Evolutionary conservation across 108 stramenopile species (phyloP), one percentile per base, ranked within the genome.

Genomic region (Nannochloropsis oceanica): DNA sequence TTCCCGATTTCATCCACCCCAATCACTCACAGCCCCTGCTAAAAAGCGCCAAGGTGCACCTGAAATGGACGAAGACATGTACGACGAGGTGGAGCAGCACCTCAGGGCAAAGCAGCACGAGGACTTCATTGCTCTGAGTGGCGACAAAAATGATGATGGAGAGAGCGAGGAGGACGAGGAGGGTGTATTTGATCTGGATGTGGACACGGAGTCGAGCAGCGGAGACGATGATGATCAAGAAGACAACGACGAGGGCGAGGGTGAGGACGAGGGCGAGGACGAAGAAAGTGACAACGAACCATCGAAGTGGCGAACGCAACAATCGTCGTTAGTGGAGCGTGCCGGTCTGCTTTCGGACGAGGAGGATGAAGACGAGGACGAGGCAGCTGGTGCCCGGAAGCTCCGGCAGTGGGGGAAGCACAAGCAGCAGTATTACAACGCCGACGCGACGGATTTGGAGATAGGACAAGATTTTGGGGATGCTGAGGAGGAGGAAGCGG

Each of bases 371-470:
- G 81, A 59, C 59, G 84, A 43, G 13, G 87, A 42, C 24, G 42
- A 42, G 44, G 46, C 11, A 2, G 84, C 44, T 9, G 43, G 10
- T 34, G 46, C 42, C 42, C 80, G 27, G 46, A 73, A 46, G 24
- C 46, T 84, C 1, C 46, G 27, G 25, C 83, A 83, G 42, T 98
- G 97, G 97, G 97, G 97, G 24, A 87, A 88, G 46, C 95, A 92
- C 83, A 96, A 96, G 89, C 90, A 91, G 9, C 83, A 85, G 1
- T 98, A 98, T 88, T 98, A 95, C 85, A 89, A 93, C 44, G 97
- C 94, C 44, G 97, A 98, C 84, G 96, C 96, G 1, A 96, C 95
- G 11, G 97, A 97, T 87, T 89, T 98, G 27, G 97, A 97, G 87
- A 94, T 96, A 87, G 96, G 95, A 22, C 95, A 96, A 84, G 89